phyloP scores from a whole-genome alignment of 805 yeast genomes.

The Saccharomycopsis synnaedendra region DNA sequence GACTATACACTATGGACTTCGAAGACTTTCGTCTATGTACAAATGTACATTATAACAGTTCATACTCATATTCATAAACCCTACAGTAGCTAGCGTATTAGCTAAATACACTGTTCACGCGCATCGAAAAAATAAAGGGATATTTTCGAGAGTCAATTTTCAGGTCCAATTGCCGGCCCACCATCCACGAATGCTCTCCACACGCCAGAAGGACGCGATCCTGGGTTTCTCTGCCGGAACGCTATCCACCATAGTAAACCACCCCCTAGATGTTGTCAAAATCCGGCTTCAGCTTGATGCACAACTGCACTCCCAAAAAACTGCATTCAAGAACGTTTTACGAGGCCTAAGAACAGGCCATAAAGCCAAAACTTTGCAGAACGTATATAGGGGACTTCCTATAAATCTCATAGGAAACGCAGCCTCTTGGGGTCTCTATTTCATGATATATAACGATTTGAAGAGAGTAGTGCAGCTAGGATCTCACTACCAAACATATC shows the following conservation, averaged over 20 bases:
- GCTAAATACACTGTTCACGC: too few relatives aligned
- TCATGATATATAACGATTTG: conserved; percentile 58
- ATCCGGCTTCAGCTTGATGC: conserved; percentile 64
- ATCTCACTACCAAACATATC: conserved; percentile 27
- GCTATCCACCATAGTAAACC: conserved; percentile 67
- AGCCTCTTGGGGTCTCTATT: conserved; percentile 82
- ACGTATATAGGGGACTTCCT: conserved; percentile 61
- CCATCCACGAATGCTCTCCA: background rate
- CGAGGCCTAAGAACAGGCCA: conserved; percentile 15
- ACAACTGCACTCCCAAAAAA: conserved; percentile 12
- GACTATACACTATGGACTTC: too few relatives aligned
- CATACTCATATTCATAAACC: too few relatives aligned
- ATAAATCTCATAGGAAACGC: conserved; percentile 81
- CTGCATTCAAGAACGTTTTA: conserved; percentile 22
- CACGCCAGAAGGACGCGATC: conserved; percentile 34
- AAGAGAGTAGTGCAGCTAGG: conserved; percentile 28
- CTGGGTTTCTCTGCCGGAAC: conserved; percentile 79
- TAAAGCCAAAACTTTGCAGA: conserved; percentile 18
- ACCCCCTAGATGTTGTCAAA: conserved; percentile 83
- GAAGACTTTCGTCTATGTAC: too few relatives aligned
- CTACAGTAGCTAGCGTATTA: too few relatives aligned
- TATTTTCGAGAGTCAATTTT: too few relatives aligned
- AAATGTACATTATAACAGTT: too few relatives aligned
- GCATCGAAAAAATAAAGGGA: too few relatives aligned
- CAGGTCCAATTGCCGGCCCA: too few relatives aligned